Evolutionary conservation across 352 stramenopile genomes (phyloP), one percentile per base, ranked within the genome.

Genomic region (Phytophthora citricola): DNA sequence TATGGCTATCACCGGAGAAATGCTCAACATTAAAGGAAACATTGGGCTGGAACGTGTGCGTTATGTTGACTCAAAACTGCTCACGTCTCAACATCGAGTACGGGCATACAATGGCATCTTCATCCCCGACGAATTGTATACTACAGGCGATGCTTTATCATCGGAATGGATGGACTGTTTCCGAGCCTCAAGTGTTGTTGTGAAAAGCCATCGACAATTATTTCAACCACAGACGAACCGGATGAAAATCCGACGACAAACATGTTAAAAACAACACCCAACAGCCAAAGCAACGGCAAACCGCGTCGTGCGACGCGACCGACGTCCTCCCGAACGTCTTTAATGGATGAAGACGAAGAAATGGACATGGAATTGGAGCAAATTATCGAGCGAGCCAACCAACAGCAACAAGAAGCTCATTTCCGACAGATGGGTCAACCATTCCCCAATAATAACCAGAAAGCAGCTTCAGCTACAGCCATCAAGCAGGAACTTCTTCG

Each of bases 81-180:
- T 95, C 11, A 87, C 66, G 3, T 69, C 83, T 1, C 81, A 89
- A 26, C 78, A 91, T 65, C 82, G 77, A 11, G 40, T 95, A 27
- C 80, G 83, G 5, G 61, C 74, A 22, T 91, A 83, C 58, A 89
- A 90, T 22, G 85, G 87, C 2, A 78, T 95, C 1, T 92, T 87
- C 32, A 71, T 95, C 12, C 85, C 87, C 0, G 87, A 93, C 29
- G 80, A 82, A 14, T 82, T 71, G 11, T 95, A 88, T 44, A 76
- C 75, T 24, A 84, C 80, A 7, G 77, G 65, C 10, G 87, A 95
- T 51, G 71, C 85, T 3, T 68, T 95, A 14, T 83, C 85, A 10
- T 73, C 78, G 2, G 87, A 95, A 34, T 95, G 87, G 87, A 95
- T 93, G 80, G 85, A 95, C 43, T 89, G 76, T n/a, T 77, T 94